Percentiles rank a stretch among this genome's conserved stretches.
These are phyloP conservation scores for Terana coerulea DNA, from an alignment of 768 basidiomycete species.

Conservation along the genomic window DNA sequence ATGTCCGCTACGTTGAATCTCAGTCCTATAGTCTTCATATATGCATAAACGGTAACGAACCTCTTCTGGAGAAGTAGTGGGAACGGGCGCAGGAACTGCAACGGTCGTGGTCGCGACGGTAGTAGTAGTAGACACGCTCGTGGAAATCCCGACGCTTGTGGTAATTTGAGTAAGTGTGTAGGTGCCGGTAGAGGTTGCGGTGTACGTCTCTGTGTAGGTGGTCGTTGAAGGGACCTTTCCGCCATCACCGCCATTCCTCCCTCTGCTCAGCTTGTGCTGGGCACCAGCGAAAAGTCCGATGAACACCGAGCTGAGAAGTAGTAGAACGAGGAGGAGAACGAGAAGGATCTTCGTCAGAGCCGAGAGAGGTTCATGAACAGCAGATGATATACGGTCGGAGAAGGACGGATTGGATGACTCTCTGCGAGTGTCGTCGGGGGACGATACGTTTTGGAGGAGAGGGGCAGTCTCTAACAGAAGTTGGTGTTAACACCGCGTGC, in stretches of 20 bases:
- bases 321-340: slow-evolving; percentile 65
- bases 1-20: slow-evolving; percentile 48
- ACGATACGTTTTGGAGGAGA: slow-evolving; percentile 49
- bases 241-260: slow-evolving; percentile 36
- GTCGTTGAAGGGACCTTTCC: slow-evolving; percentile 34
- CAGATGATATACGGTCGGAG: slow-evolving; percentile 46
- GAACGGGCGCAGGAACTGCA: slow-evolving; percentile 44
- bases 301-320: slow-evolving; percentile 83
- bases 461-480: slow-evolving; percentile 63
- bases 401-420: slow-evolving; percentile 32
- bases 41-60: slow-evolving; percentile 29
- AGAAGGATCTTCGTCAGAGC: slow-evolving; percentile 81
- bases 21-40: background rate
- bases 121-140: slow-evolving; percentile 28
- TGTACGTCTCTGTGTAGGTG: slow-evolving; percentile 23
- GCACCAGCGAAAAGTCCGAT: slow-evolving; percentile 92
- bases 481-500: background rate
- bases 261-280: slow-evolving; percentile 67
- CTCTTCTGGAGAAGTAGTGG: slow-evolving; percentile 51
- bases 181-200: slow-evolving; percentile 34
- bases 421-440: slow-evolving; percentile 33
- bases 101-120: slow-evolving; percentile 30
- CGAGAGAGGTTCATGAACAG: slow-evolving; percentile 76
- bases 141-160: background rate
- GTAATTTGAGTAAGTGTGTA: slow-evolving; percentile 14